Base-by-base conservation (phyloP, 345 rosid species). In the Balakata baccata region DNA sequence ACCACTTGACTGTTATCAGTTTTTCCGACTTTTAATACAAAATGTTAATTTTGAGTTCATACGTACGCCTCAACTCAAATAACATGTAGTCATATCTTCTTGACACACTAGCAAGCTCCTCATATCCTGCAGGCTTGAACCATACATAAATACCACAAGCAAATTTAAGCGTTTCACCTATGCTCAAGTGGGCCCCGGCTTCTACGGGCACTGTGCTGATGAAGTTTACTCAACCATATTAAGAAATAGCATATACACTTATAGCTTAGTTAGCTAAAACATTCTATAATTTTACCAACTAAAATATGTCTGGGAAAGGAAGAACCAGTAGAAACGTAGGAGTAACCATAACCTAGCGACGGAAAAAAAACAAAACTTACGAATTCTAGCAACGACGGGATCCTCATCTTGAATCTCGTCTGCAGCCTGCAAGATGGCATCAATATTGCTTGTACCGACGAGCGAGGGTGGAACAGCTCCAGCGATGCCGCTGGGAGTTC, bases 391-490 rank as follows among this genome's bases (percentile, higher is more conserved):
- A 72, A 92, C 88, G 61, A 80, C 79, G 10, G 98, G 91, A 79
- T 95, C 88, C 72, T 91, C 97, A 0, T 76, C 79, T 74, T 92
- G 97, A 85, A 95, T 92, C 86, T 92, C 99, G 59, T 95, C 98
- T 11, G 99, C 99, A 18, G 94, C 92, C 79, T 92, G 98, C 68
- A 95, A 79, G 75, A 95, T 92, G 37, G 88, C 91, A 34, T 95
- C 97, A 79, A 95, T 91, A 74, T 89, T 92, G 39, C 96, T 86
- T 75, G 95, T 75, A 69, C 91, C 89, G n/a, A 84, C 93, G 5
- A 95, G 97, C 29, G 99, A 95, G 4, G 90, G 85, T 22, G 98
- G 97, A 54, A 92, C 92, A 5, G 92, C 89, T 23, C 93, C 94
- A 11, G 93, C 96, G 52, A 95, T 91, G 69, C 98, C 94, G 61